Percentiles rank a stretch among this genome's conserved stretches.
Evolutionary conservation across 2,329 filamentous ascomycete species (phyloP).

Genomic region (Colletotrichum karsti): DNA sequence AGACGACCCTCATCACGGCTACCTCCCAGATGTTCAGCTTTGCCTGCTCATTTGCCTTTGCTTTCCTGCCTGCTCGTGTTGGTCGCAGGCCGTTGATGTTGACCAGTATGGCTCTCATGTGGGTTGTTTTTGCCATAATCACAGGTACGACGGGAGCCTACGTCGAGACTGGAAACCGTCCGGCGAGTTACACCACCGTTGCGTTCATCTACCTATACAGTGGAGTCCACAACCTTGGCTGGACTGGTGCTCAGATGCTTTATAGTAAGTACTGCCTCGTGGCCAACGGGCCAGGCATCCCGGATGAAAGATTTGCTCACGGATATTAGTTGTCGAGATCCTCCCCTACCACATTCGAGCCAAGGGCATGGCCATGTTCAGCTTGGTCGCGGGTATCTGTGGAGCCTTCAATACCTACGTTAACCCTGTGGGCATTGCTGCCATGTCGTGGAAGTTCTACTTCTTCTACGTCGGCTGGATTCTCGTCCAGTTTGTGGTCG

Average conservation of each 20-base stretch:
- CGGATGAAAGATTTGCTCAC: not conserved
- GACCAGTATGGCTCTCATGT: slow-evolving; percentile 24
- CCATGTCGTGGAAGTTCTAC: slow-evolving; percentile 63
- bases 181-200: slow-evolving; percentile 13
- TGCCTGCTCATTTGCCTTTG: slow-evolving; percentile 18
- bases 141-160: slow-evolving; percentile 23
- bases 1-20: slow-evolving; percentile 25
- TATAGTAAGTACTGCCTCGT: slow-evolving; percentile 3
- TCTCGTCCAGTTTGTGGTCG: slow-evolving; percentile 47
- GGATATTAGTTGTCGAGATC: slow-evolving; percentile 47
- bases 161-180: slow-evolving; percentile 17
- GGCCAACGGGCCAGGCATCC: not conserved
- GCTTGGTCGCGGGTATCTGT: slow-evolving; percentile 21
- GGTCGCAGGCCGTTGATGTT: slow-evolving; percentile 28
- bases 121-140: slow-evolving; percentile 22
- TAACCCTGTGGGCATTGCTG: slow-evolving; percentile 59
- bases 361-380: slow-evolving; percentile 52
- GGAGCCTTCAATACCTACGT: slow-evolving; percentile 46
- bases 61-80: slow-evolving; percentile 23
- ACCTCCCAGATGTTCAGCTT: slow-evolving; percentile 29
- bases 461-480: slow-evolving; percentile 58
- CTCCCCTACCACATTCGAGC: slow-evolving; percentile 61
- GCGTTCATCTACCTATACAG: slow-evolving; percentile 28
- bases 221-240: slow-evolving; percentile 26
- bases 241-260: slow-evolving; percentile 27